phyloP scores from a whole-genome alignment of 768 basidiomycete species.

The Panaeolus papilionaceus region DNA sequence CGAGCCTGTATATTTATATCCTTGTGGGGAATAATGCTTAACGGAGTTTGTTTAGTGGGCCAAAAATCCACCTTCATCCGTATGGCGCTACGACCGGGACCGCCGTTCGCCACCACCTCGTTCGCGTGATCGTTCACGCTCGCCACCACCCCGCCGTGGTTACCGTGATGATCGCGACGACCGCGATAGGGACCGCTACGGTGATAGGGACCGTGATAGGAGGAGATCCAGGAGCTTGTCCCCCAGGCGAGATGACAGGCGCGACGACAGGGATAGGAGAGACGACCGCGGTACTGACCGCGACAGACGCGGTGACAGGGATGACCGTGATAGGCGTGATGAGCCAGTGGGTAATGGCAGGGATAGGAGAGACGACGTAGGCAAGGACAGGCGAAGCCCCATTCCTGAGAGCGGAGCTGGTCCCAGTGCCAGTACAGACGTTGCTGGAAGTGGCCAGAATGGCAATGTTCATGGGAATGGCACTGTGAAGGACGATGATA shows the following conservation, averaged over 20 bases:
- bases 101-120: slow-evolving; percentile 34
- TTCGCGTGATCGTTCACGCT: slow-evolving; percentile 11
- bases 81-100: slow-evolving; percentile 44
- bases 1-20: not conserved
- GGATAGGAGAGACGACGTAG: not conserved
- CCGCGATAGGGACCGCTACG: not conserved
- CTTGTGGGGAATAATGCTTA: not conserved
- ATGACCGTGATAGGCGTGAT: slow-evolving; percentile 8
- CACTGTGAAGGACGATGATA: not conserved
- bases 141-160: slow-evolving; percentile 2
- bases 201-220: slow-evolving; percentile 5
- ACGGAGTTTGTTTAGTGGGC: slow-evolving; percentile 36
- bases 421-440: not conserved
- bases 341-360: not conserved
- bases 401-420: not conserved
- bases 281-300: not conserved
- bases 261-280: slow-evolving; percentile 6
- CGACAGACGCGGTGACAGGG: not conserved
- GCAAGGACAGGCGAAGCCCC: not conserved
- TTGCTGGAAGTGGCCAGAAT: not conserved
- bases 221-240: not conserved
- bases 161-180: not conserved
- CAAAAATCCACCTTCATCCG: slow-evolving; percentile 45
- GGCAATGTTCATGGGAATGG: not conserved
- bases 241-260: not conserved